phyloP scores from a whole-genome alignment of 305 asterid genomes.

The Petunia hybrid region DNA sequence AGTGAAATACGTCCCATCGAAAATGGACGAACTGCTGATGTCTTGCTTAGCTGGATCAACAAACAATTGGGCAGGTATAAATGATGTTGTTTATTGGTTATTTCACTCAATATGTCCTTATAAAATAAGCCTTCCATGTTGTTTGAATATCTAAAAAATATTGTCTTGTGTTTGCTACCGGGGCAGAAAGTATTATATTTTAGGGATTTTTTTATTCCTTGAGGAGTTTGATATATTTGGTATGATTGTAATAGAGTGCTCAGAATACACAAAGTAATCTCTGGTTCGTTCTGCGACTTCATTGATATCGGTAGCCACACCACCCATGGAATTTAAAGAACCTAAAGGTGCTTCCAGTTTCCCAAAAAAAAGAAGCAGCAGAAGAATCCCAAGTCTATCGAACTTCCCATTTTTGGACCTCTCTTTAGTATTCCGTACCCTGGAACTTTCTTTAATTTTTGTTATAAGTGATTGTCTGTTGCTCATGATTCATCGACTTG shows the following conservation, averaged over 20 bases:
- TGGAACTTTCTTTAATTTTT: no score
- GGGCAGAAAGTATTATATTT: not conserved
- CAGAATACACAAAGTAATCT: no score
- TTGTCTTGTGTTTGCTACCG: not conserved
- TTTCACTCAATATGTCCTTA: not conserved
- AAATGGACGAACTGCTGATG: constrained; percentile 69
- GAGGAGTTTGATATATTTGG: no score
- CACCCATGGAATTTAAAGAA: constrained; percentile 22
- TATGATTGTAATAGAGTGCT: no score
- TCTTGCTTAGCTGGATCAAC: constrained; percentile 76
- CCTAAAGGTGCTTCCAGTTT: not conserved
- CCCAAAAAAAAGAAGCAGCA: no score
- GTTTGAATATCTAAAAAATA: not conserved
- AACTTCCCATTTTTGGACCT: no score
- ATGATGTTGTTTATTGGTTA: not conserved
- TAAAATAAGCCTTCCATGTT: not conserved
- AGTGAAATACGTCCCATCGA: constrained; percentile 62
- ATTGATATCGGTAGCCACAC: constrained; percentile 18
- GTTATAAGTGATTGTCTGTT: no score
- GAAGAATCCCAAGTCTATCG: no score
- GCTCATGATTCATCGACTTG: no score
- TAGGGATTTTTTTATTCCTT: no score
- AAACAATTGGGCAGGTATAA: constrained; percentile 69
- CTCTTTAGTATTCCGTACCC: no score
- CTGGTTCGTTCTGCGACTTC: not conserved